A percentile compares a stretch with the other conserved stretches of the same genome.
Conservation (phyloP, 306 rosid species). For the Hippophae tibetana region DNA sequence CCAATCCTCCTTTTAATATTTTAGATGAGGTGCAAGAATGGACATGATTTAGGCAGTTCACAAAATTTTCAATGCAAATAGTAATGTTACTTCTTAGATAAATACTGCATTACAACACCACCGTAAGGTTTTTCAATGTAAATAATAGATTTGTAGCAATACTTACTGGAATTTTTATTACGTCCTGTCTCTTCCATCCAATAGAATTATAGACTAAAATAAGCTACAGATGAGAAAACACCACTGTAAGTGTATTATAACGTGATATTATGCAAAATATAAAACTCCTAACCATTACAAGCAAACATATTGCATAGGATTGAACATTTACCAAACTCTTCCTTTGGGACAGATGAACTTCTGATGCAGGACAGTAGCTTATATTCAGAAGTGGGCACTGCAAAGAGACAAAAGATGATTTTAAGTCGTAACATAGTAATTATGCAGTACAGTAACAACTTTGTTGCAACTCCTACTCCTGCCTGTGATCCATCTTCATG, state of each 20-base stretch:
- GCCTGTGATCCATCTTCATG: too few relatives aligned
- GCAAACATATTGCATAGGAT: background rate
- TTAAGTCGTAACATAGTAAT: background rate
- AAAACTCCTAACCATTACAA: background rate
- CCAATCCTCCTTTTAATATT: background rate
- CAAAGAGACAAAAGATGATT: constrained; percentile 1
- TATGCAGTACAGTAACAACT: too few relatives aligned
- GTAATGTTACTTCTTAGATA: too few relatives aligned
- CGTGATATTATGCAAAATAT: too few relatives aligned
- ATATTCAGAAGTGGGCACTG: constrained; percentile 51
- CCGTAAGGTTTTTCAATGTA: background rate
- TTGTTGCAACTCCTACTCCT: too few relatives aligned
- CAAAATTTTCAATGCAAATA: background rate
- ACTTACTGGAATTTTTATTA: constrained; percentile 43
- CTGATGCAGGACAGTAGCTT: constrained; percentile 50
- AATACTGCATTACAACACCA: background rate
- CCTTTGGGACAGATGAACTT: constrained; percentile 40
- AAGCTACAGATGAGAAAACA: constrained; percentile 24
- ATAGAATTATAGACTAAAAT: constrained; percentile 43
- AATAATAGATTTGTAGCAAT: constrained; percentile 1
- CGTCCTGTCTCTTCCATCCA: constrained; percentile 46
- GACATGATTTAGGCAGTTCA: background rate
- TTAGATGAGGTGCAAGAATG: background rate
- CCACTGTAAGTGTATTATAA: background rate
- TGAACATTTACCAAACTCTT: constrained; percentile 33